Base-by-base conservation (phyloP, 495 filamentous ascomycete species). In the Aspergillus mulundensis region DNA sequence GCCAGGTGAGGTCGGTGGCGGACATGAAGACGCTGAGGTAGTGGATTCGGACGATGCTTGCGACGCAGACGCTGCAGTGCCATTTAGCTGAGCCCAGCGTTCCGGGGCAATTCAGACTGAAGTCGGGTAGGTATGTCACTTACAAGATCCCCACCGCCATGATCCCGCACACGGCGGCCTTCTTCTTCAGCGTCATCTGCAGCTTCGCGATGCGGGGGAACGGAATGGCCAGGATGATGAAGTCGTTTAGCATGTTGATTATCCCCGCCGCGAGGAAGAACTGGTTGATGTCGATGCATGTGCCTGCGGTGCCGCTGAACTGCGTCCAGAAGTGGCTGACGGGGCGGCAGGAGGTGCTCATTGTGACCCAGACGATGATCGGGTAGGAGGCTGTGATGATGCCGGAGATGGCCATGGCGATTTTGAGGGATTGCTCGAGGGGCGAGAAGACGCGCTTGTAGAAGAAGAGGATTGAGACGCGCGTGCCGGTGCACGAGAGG, bases 401-500 rank as follows among this genome's bases (percentile, higher is more conserved):
- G 19, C 8, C 19, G 34, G 34, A 15, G 15, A 52, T 4, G 10
- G 5, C 14, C 19, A 52, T 52, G 36, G 39, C 36, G 50, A 52
- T 23, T 7, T 52, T 40, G 1, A 39, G 20, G 2, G 20, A 39
- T 18, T 28, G 18, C 23, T 42, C 23, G 14, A 52, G 34, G 36
- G 18, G n/a, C 19, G 50, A 40, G 38, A 52, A 52, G 38, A 52
- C 36, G 12, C 50, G 50, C 16, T 28, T 34, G 47, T 50, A 50
- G 47, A 50, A 50, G 47, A 50, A 50, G 28, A 50, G 47, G 16
- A 50, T 38, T n/a, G 47, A 34, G 47, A 50, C 15, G 28, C 32
- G n/a, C 28, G 47, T 50, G 30, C 28, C 5, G 30, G 28, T 19
- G 47, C 18, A 30, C 3, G 28, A 34, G 15, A 38, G 28, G 15